Base-by-base conservation (phyloP, 1,284 basidiomycete genomes). In the Sanghuangporus sanghuang region DNA sequence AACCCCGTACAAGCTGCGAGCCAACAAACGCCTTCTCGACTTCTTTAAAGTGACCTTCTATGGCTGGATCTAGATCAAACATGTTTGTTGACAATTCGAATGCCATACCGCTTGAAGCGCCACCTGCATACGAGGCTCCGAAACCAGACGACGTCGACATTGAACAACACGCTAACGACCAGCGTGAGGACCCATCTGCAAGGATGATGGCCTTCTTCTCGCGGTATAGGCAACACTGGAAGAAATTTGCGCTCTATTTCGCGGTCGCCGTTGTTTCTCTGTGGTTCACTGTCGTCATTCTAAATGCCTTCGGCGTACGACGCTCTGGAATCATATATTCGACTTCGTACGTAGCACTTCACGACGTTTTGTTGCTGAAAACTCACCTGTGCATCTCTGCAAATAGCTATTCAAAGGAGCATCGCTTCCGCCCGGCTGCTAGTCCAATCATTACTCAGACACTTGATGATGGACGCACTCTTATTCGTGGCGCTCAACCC, bases 351-450 rank as follows among this genome's bases (percentile, higher is more conserved):
- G 61, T 56, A 42, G 40, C n/a, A n/a, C 4, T 12, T 32, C 27
- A 32, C 27, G 3, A 32, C 27, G 27, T 32, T 32, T 3, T 32
- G 27, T 32, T 32, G 27, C 27, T 32, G 27, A 2, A 32, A 32
- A 32, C 27, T 36, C n/a, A 9, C 23, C n/a, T 2, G 16, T 36
- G 27, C 50, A 23, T 61, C 39, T 32, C 4, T 52, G 18, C 18
- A 18, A 18, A 49, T 36, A 88, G 86, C 67, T 89, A 88, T 69
- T 88, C 86, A 38, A 81, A 84, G 64, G 82, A 87, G 57, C 78
- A 79, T 72, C 85, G 84, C 70, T 88, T 78, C 71, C 76, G 86
- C 63, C 86, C 86, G 1, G 86, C 86, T 18, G 86, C 86, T 11
- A 85, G 83, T 65, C 86, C 86, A 16, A 75, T 88, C 56, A 77